Base-by-base conservation (phyloP, 129 eudicot species). In the Flaveria ramosissima region DNA sequence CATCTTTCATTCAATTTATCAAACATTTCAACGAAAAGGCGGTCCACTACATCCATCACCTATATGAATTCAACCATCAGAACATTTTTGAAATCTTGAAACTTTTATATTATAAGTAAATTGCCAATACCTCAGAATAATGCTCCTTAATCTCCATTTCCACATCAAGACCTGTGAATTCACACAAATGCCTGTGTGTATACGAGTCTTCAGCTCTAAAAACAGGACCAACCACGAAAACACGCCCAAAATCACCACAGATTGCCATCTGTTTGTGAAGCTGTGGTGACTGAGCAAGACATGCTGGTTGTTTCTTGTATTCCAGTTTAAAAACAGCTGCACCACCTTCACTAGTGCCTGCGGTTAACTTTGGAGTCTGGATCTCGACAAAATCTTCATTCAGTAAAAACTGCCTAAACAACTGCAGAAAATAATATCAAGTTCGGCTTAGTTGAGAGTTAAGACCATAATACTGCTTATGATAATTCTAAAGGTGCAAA, bases 341-440 rank as follows among this genome's bases (percentile, higher is more conserved):
- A 26, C 98, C 98, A 53, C 98, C 98, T 84, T 93, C 98, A 78
- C 98, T 93, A 14, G 92, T 83, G 39, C 98, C 98, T n/a, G 89
- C 89, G 1, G 85, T 90, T 72, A 93, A 41, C 61, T 93, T 93
- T 27, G 98, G 98, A 12, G 98, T 88, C 68, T 85, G 78, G 76
- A 93, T 90, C 62, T 88, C 91, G 21, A 81, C 52, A 85, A 93
- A 93, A 36, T 80, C 92, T 81, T 85, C 86, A 66, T 81, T 66
- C 55, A 70, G 53, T 87, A 93, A 73, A 81, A 88, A 88, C 55
- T 82, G 87, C 82, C 88, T 79, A 77, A 88, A 93, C 71, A 85
- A 74, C 98, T 93, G 97, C 85, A 82, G 0, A 75, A 73, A 61
- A 36, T 36, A 4, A 47, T 45, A 75, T 42, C 42, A 68, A 53